These are phyloP conservation scores for Saccharata proteae DNA, from an alignment of 2,329 filamentous ascomycete genomes.

Conservation along the genomic window DNA sequence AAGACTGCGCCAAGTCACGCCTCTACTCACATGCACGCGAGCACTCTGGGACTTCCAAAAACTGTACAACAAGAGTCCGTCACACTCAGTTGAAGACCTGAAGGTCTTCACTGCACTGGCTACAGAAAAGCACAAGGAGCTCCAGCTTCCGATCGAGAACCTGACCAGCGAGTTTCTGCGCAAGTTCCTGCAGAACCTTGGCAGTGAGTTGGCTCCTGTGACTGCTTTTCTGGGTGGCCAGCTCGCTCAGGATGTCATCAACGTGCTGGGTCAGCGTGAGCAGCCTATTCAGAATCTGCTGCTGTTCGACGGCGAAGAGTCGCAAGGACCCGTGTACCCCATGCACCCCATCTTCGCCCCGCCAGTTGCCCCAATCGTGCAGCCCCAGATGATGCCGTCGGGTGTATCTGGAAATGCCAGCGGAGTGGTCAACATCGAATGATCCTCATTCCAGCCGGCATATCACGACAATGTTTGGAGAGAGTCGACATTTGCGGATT, in stretches of 20 bases:
- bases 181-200: constrained; percentile 76
- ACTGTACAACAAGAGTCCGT: constrained; percentile 22
- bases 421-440: no score
- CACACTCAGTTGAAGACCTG: constrained; percentile 51
- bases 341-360: constrained; percentile 62
- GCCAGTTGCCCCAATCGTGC: constrained; percentile 1
- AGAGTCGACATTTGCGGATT: no score
- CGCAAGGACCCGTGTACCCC: constrained; percentile 67
- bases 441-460: no score
- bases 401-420: no score
- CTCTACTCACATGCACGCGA: constrained; percentile 72
- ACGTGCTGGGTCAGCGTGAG: constrained; percentile 79
- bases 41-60: constrained; percentile 82
- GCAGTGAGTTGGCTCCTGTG: constrained; percentile 73
- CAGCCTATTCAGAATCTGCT: constrained; percentile 94
- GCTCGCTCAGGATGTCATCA: constrained; percentile 93
- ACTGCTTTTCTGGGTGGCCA: constrained; percentile 81
- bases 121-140: constrained; percentile 63
- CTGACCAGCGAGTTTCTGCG: constrained; percentile 53
- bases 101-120: constrained; percentile 66
- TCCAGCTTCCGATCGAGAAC: constrained; percentile 32
- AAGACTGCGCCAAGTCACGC: constrained; percentile 63
- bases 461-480: no score
- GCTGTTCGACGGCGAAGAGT: constrained; percentile 75
- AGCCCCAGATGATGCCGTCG: background rate